A percentile compares a stretch with the other conserved stretches of the same genome.
These are phyloP conservation scores for Podaxis sp. DNA, from an alignment of 768 basidiomycete species.

Conservation along the genomic window DNA sequence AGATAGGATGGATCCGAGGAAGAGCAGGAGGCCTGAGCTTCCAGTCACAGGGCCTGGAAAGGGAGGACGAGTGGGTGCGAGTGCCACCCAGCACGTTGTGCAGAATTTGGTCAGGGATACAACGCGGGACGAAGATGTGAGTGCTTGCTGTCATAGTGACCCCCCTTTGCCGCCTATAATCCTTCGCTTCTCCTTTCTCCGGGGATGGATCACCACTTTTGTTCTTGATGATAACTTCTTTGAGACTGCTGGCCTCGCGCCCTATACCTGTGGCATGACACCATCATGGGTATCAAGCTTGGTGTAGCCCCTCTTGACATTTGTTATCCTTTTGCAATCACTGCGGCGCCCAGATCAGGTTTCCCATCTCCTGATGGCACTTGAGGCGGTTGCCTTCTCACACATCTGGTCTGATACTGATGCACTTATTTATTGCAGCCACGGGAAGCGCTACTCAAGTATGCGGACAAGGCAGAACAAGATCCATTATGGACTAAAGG, in stretches of 20 bases:
- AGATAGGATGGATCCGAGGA: slow-evolving; percentile 84
- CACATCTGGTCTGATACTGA: slow-evolving; percentile 14
- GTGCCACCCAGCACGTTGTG: slow-evolving; percentile 95
- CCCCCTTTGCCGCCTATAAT: not conserved
- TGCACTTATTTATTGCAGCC: slow-evolving; percentile 57
- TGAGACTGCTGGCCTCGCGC: not conserved
- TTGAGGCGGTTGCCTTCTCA: slow-evolving; percentile 12
- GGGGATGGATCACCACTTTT: slow-evolving; percentile 5
- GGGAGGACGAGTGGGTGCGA: slow-evolving; percentile 94
- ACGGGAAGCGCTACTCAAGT: slow-evolving; percentile 93
- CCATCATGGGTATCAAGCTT: not conserved
- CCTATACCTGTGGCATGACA: not conserved
- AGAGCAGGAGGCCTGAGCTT: slow-evolving; percentile 89
- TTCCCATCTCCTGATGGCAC: slow-evolving; percentile 12
- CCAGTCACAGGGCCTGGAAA: slow-evolving; percentile 92
- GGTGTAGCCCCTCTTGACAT: not conserved
- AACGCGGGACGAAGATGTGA: slow-evolving; percentile 91
- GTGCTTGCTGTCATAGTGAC: slow-evolving; percentile 37
- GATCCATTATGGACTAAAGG: slow-evolving; percentile 87
- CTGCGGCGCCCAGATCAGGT: slow-evolving; percentile 15
- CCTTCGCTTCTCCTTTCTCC: not conserved
- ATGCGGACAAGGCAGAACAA: slow-evolving; percentile 72
- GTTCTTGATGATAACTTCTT: slow-evolving; percentile 16
- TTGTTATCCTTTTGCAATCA: not conserved
- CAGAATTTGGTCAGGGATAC: slow-evolving; percentile 92